Evolutionary conservation across 176 grass and related monocot genomes (phyloP), one percentile per base, ranked within the genome.

Genomic region (Rhipidocladum racemiflorum): DNA sequence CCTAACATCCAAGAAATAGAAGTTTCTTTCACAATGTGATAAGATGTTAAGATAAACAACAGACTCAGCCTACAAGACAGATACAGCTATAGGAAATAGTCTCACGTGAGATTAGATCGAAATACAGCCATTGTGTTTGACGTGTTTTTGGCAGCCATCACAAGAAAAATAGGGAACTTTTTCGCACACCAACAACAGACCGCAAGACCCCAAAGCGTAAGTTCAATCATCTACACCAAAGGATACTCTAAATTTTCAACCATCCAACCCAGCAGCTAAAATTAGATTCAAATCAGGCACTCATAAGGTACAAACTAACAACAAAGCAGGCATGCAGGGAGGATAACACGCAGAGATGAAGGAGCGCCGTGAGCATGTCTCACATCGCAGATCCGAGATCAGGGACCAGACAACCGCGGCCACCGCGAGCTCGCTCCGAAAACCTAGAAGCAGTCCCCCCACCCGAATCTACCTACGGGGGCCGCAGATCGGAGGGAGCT

Each of bases 401-500:
- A n/a, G 4, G 49, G 24, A 61, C 36, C 75, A 27, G 61, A 25
- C 28, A 65, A 12, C 30, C 57, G 54, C 35, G 46, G 48, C 18
- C n/a, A 74, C 46, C 35, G 50, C 21, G 24, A 53, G 32, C 82
- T 28, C 20, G 6, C 56, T 64, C 27, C 51, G 55, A 44, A 81
- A 83, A 23, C 73, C 59, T 86, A 72, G 59, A 65, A 67, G 34
- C 51, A 61, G 30, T 68, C 14, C 43, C 18, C 11, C 54, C 24
- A 60, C 6, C 6, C 54, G 40, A 81, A 76, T 76, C 61, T 67
- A 43, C 39, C 28, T 32, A 66, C 25, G 73, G 16, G 18, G 0
- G 18, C 15, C 6, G 28, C 65, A 68, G 88, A 90, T 86, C 83
- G 30, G 79, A 46, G 44, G 32, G 25, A 24, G 68, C 16, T 39